phyloP scores from a whole-genome alignment of 2,329 filamentous ascomycete species.

The Emericellopsis cladophorae region DNA sequence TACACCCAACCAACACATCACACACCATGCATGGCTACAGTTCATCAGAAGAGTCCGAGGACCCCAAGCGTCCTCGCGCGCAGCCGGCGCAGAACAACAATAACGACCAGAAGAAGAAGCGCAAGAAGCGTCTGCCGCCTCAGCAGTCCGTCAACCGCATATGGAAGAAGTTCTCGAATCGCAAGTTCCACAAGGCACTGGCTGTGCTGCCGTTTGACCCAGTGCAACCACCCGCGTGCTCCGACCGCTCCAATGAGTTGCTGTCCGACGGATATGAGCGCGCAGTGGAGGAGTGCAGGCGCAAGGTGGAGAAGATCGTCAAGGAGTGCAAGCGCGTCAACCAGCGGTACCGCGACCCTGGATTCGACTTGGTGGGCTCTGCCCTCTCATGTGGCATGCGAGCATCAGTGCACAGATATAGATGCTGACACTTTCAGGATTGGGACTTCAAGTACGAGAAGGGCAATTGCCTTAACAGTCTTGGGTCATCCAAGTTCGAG shows the following conservation, averaged over 20 bases:
- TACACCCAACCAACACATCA: neutral
- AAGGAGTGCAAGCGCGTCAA: conserved; percentile 61
- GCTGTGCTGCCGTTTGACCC: conserved; percentile 53
- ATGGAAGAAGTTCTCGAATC: conserved; percentile 48
- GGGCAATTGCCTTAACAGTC: conserved; percentile 40
- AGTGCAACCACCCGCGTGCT: conserved; percentile 34
- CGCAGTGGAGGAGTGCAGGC: conserved; percentile 49
- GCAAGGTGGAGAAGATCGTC: conserved; percentile 48
- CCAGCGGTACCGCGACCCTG: conserved; percentile 62
- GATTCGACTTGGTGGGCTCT: conserved; percentile 36
- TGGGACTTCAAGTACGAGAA: conserved; percentile 57
- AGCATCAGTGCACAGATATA: no score
- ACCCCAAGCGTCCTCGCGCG: conserved; percentile 23
- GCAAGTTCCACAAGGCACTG: conserved; percentile 51
- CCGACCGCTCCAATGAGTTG: conserved; percentile 45
- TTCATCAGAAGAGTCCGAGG: conserved; percentile 36
- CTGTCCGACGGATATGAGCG: conserved; percentile 48
- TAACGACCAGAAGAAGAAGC: conserved; percentile 33
- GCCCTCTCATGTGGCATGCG: no score
- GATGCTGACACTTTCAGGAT: conserved; percentile 27
- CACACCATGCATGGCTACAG: conserved; percentile 30
- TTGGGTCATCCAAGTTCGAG: conserved; percentile 39
- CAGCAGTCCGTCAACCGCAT: conserved; percentile 55
- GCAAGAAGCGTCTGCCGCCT: conserved; percentile 46
- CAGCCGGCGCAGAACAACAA: conserved; percentile 19